Evolutionary conservation across 345 rosid species (phyloP).

Genomic region (Angophora floribunda): DNA sequence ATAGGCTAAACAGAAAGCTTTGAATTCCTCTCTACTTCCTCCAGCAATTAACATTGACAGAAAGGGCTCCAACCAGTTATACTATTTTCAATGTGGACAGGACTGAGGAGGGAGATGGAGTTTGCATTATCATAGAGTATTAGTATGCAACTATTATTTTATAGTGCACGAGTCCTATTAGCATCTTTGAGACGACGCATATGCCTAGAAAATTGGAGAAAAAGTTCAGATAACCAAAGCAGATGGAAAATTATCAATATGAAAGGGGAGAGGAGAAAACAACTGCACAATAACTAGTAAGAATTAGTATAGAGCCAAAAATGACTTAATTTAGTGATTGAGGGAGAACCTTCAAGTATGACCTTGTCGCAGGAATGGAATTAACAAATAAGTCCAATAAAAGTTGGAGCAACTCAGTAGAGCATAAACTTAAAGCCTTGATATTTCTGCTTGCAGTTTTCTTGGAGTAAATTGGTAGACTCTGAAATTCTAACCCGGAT

Average conservation of each 20-base stretch:
- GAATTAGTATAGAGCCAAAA: not conserved
- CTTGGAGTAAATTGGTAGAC: slow-evolving; percentile 34
- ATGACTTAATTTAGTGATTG: not conserved
- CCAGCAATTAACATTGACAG: not conserved
- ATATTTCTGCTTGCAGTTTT: slow-evolving; percentile 64
- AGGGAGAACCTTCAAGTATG: slow-evolving; percentile 55
- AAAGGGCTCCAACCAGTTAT: not conserved
- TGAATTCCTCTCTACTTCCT: not conserved
- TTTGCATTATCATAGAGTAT: not conserved
- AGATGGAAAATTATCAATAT: not conserved
- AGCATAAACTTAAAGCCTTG: slow-evolving; percentile 54
- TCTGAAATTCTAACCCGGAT: slow-evolving; percentile 20
- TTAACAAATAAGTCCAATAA: slow-evolving; percentile 42
- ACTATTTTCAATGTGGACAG: not conserved
- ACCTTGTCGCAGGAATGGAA: slow-evolving; percentile 34
- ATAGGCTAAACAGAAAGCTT: not conserved
- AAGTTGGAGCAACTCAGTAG: slow-evolving; percentile 61
- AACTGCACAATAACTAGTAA: not conserved
- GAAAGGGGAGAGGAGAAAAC: not conserved
- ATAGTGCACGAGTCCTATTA: not conserved
- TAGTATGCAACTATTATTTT: not conserved
- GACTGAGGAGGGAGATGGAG: not conserved
- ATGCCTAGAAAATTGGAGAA: not conserved
- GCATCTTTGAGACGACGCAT: not conserved
- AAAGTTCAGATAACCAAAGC: not conserved